Evolutionary conservation across 371 early-diverging fungal genomes (phyloP), one percentile per base, ranked within the genome.

Genomic region (Mortierella sp.): DNA sequence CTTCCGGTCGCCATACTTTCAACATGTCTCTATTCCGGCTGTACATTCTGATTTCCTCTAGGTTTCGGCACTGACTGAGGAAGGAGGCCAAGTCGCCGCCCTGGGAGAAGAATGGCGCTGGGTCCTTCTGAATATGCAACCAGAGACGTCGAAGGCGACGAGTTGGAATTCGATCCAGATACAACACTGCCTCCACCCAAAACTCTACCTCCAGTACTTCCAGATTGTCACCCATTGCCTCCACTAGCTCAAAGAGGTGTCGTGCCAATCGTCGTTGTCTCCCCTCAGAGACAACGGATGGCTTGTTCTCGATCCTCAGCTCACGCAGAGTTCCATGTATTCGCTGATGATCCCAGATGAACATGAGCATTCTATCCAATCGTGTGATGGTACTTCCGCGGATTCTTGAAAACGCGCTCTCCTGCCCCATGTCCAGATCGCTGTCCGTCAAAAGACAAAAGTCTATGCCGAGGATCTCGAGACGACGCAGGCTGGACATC

Each of bases 311-410:
- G n/a, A 76, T 76, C 59, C 65, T 64, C 1, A 76, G 62, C 50
- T 76, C 70, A 4, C 66, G 65, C n/a, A 76, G 51, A 14, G 70
- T 76, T 24, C 70, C 70, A 32, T 60, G 61, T 19, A 58, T 24
- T 3, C 62, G 61, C 41, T 70, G 70, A n/a, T 76, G 78, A 34
- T 76, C 78, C 59, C 64, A 56, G 12, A 76, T 61, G 55, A 76
- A 70, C n/a, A 50, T 64, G 19, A 76, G 27, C 62, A 65, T 60
- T 44, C 44, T 59, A 47, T 76, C 78, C 9, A 76, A 56, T 17
- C 62, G 28, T 3, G 69, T 56, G 43, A 61, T 59, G 14, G 28
- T 15, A 17, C 51, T 31, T 14, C 48, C 37, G 21, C 28, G 26
- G 28, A 47, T n/a, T 0, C 30, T 4, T 43, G 46, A 39, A 21